phyloP scores from a whole-genome alignment of 352 stramenopile species.

The Pythium rhizo-oryzae region DNA sequence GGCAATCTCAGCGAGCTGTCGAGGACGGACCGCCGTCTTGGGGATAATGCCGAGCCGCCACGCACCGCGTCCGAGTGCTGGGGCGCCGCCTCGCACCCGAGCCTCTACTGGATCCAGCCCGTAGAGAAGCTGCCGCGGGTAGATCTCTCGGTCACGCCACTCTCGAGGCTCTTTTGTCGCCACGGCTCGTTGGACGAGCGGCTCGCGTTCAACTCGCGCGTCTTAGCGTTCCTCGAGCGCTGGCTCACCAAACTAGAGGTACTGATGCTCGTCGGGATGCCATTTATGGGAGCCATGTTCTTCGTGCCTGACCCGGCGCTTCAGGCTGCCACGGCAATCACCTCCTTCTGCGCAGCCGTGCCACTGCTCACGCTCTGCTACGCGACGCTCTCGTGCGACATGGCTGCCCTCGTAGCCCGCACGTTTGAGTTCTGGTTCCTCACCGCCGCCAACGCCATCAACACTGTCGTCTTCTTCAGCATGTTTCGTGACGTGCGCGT shows the following conservation, averaged over 20 bases:
- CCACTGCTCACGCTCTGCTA: conserved; percentile 9
- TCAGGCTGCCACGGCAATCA: neutral
- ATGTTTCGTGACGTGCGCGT: conserved; percentile 17
- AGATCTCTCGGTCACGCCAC: conserved; percentile 14
- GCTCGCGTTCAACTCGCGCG: conserved; percentile 4
- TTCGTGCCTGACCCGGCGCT: neutral
- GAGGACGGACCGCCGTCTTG: neutral
- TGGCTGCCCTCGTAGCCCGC: conserved; percentile 10
- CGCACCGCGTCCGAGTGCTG: neutral
- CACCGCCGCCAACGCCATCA: conserved; percentile 19
- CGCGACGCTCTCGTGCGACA: conserved; percentile 12
- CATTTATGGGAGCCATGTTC: conserved; percentile 5
- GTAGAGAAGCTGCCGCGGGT: neutral
- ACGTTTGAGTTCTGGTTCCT: conserved; percentile 31
- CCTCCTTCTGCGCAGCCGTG: conserved; percentile 1
- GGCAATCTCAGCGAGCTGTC: neutral
- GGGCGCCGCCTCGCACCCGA: neutral
- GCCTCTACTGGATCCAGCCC: conserved; percentile 21
- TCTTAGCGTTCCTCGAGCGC: conserved; percentile 7
- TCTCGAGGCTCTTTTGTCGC: neutral
- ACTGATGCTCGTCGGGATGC: conserved; percentile 1
- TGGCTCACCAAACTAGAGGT: conserved; percentile 10
- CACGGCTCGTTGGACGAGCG: neutral
- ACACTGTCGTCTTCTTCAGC: conserved; percentile 18
- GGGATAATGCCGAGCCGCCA: neutral